A percentile compares a stretch with the other conserved stretches of the same genome.
These are phyloP conservation scores for Cutaneotrichosporon sp. DNA, from an alignment of 1,284 basidiomycete species.

Conservation along the genomic window DNA sequence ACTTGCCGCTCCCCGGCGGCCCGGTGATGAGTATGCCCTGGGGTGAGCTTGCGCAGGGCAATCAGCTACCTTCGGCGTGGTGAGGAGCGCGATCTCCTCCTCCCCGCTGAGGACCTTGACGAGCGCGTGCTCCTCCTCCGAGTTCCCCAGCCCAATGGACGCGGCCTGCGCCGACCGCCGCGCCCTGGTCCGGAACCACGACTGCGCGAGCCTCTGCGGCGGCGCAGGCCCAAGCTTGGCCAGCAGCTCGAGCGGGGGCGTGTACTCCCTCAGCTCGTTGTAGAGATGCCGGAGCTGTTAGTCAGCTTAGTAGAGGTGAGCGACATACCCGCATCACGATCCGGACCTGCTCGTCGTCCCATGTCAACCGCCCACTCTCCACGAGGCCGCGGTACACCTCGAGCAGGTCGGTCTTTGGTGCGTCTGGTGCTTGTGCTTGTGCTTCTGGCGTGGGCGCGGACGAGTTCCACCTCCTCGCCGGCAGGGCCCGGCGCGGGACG, in stretches of 20 bases:
- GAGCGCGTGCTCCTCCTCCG: slow-evolving; percentile 45
- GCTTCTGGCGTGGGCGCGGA: neutral
- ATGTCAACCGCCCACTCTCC: slow-evolving; percentile 59
- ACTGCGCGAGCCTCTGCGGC: slow-evolving; percentile 26
- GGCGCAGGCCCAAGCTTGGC: slow-evolving; percentile 42
- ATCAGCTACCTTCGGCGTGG: slow-evolving; percentile 61
- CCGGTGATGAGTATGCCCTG: slow-evolving; percentile 59
- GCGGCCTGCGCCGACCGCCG: neutral
- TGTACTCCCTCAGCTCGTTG: slow-evolving; percentile 42
- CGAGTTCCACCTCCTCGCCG: neutral
- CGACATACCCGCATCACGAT: slow-evolving; percentile 62
- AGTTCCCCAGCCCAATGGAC: slow-evolving; percentile 7
- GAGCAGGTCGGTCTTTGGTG: slow-evolving; percentile 54
- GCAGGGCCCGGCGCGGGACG: too few species aligned
- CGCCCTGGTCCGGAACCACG: slow-evolving; percentile 2
- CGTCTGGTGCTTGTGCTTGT: neutral
- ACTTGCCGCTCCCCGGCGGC: slow-evolving; percentile 61
- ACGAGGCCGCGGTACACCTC: slow-evolving; percentile 59
- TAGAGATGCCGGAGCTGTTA: slow-evolving; percentile 48
- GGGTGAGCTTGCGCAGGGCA: neutral
- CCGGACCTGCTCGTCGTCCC: slow-evolving; percentile 67
- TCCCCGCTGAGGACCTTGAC: slow-evolving; percentile 61
- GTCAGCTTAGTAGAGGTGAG: slow-evolving; percentile 11
- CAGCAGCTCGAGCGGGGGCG: slow-evolving; percentile 49
- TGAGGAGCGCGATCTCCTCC: slow-evolving; percentile 62